Conservation (phyloP, 371 early-diverging fungal species). For the Mortierella sp. region DNA sequence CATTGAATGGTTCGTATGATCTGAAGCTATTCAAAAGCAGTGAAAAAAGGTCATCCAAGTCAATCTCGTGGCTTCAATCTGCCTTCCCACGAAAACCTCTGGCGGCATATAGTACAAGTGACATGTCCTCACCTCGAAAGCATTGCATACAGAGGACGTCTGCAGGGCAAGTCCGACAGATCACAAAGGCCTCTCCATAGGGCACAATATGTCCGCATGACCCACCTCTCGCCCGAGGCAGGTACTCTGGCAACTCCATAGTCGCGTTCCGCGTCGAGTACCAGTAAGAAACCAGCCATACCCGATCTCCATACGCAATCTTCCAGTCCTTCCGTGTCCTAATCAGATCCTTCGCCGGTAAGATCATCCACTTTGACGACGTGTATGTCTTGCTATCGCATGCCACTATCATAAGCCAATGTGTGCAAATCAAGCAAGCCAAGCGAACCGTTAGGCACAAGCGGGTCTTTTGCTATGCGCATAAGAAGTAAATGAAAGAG, state of each 20-base stretch:
- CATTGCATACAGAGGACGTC: slow-evolving; percentile 51
- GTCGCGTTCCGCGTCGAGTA: slow-evolving; percentile 45
- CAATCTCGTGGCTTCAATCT: background rate
- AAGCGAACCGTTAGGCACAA: background rate
- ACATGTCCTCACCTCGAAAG: slow-evolving; percentile 34
- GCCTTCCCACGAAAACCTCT: background rate
- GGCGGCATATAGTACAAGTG: too few relatives aligned
- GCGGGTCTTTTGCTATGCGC: too few relatives aligned
- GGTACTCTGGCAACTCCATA: slow-evolving; percentile 48
- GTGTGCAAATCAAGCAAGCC: background rate
- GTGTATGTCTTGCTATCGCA: slow-evolving; percentile 55
- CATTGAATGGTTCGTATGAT: slow-evolving; percentile 49
- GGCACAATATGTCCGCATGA: slow-evolving; percentile 50
- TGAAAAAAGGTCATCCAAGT: background rate
- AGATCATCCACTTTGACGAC: slow-evolving; percentile 51
- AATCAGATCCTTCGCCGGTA: slow-evolving; percentile 42
- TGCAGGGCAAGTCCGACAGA: slow-evolving; percentile 48
- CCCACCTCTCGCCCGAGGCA: slow-evolving; percentile 36
- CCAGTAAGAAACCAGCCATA: slow-evolving; percentile 49
- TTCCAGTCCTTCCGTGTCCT: slow-evolving; percentile 43
- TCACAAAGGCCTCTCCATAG: slow-evolving; percentile 53
- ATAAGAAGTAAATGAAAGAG: background rate
- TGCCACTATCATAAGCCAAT: slow-evolving; percentile 27
- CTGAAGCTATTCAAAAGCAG: slow-evolving; percentile 29
- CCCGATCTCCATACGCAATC: slow-evolving; percentile 43